A percentile compares a stretch with the other conserved stretches of the same genome.
Evolutionary conservation across 2,329 filamentous ascomycete species (phyloP).

Genomic region (Ophiostoma triangulosporum): DNA sequence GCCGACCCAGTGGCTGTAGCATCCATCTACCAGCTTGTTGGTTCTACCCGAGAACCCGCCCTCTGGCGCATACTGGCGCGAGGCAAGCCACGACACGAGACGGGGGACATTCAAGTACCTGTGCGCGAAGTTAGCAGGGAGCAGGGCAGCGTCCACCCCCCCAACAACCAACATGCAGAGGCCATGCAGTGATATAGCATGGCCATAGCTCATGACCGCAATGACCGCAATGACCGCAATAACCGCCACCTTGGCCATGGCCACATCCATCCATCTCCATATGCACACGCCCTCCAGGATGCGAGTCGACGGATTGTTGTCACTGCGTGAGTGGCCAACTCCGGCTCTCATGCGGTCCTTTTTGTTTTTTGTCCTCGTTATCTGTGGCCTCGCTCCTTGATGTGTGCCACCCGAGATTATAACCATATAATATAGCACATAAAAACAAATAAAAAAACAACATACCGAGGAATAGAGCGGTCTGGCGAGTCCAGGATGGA

Average conservation of each 20-base stretch:
- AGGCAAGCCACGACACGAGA: constrained; percentile 76
- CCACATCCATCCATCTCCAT: constrained; percentile 1
- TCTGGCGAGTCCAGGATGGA: constrained; percentile 72
- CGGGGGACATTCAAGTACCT: constrained; percentile 65
- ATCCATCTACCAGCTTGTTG: constrained; percentile 96
- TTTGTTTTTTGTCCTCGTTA: not conserved
- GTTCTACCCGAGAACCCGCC: constrained; percentile 88
- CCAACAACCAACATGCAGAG: not conserved
- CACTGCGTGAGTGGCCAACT: constrained; percentile 23
- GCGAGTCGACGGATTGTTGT: constrained; percentile 21
- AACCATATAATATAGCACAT: not conserved
- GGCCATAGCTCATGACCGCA: not conserved
- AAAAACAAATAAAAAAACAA: not conserved
- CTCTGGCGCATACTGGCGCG: constrained; percentile 79
- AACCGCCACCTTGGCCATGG: constrained; percentile 4
- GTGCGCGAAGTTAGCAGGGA: not conserved
- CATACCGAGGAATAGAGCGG: constrained; percentile 55
- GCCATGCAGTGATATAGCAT: not conserved
- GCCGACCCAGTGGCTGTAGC: constrained; percentile 96
- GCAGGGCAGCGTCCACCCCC: not conserved
- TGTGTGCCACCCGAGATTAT: constrained; percentile 8
- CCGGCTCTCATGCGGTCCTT: not conserved
- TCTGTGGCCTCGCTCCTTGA: not conserved
- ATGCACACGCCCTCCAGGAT: constrained; percentile 10
- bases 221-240: not conserved